Conservation (phyloP, 2,329 filamentous ascomycete genomes). For the Phialocephala sp. region DNA sequence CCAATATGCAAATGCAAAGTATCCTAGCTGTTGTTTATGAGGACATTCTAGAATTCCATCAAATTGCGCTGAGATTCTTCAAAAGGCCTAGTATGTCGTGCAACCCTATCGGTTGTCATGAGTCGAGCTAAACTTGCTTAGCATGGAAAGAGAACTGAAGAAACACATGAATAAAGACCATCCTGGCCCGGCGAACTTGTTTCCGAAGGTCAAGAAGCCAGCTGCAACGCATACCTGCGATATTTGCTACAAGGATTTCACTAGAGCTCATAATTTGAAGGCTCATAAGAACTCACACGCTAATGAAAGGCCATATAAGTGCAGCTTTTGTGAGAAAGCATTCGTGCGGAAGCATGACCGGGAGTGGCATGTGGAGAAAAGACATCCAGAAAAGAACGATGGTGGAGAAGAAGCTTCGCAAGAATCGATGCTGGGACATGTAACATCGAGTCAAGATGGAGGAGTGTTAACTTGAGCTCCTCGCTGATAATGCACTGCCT, state of each 20-base stretch:
- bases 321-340: conserved; percentile 23
- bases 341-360: conserved; percentile 25
- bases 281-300: conserved; percentile 21
- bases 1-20: conserved; percentile 40
- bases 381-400: conserved; percentile 1
- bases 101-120: no score
- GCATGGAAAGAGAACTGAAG: conserved; percentile 44
- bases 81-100: conserved; percentile 31
- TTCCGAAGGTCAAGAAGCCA: conserved; percentile 12
- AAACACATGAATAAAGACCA: conserved; percentile 31
- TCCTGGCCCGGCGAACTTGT: conserved; percentile 6
- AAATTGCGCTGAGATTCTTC: conserved; percentile 43
- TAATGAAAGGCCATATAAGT: conserved; percentile 20
- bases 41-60: conserved; percentile 49
- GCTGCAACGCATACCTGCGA: conserved; percentile 13
- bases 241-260: conserved; percentile 24
- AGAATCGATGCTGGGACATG: not conserved
- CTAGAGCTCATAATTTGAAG: conserved; percentile 21
- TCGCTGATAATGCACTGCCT: not conserved
- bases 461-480: not conserved
- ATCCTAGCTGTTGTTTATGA: conserved; percentile 45
- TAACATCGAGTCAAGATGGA: not conserved
- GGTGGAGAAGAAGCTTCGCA: not conserved
- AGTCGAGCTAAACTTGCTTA: not conserved
- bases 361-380: conserved; percentile 24